Evolutionary conservation across 2,329 filamentous ascomycete genomes (phyloP).

Genomic region (Westerdykella sp.): DNA sequence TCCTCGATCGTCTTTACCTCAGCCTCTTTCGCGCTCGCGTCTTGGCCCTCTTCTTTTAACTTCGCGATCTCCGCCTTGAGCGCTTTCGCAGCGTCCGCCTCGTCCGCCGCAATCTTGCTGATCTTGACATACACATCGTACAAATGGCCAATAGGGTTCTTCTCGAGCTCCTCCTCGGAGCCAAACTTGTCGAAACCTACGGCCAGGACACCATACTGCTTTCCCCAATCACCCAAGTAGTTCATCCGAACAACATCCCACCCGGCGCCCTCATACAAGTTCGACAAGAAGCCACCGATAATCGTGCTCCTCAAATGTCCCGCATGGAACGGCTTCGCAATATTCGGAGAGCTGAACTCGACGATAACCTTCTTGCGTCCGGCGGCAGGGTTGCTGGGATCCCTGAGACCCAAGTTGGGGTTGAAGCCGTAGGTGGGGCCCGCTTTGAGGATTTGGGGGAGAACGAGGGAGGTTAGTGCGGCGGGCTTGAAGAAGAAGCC

Average conservation of each 20-base stretch:
- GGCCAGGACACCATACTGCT: conserved; percentile 65
- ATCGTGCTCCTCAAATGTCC: conserved; percentile 71
- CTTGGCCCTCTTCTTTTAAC: conserved; percentile 39
- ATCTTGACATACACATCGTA: conserved; percentile 79
- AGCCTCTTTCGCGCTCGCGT: conserved; percentile 37
- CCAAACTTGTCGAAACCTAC: conserved; percentile 71
- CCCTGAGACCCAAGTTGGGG: conserved; percentile 52
- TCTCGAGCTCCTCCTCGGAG: conserved; percentile 61
- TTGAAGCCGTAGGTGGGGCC: conserved; percentile 60
- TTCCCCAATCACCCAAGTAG: conserved; percentile 75
- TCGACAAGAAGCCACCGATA: conserved; percentile 66
- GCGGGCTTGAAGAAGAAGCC: conserved; percentile 74
- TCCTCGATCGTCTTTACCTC: conserved; percentile 37
- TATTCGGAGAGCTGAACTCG: conserved; percentile 81
- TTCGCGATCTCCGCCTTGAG: conserved; percentile 41
- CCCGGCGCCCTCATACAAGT: conserved; percentile 61
- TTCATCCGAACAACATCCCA: conserved; percentile 69
- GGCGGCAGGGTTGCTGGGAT: conserved; percentile 54
- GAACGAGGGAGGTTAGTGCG: conserved; percentile 58
- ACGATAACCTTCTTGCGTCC: conserved; percentile 64
- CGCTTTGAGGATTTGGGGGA: conserved; percentile 63
- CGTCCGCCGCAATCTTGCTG: conserved; percentile 54
- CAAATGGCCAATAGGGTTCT: conserved; percentile 74
- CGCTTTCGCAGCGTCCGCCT: conserved; percentile 60
- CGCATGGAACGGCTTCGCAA: conserved; percentile 70